Conservation (phyloP, 2,329 filamentous ascomycete species). For the Mycosphaerella sp. region DNA sequence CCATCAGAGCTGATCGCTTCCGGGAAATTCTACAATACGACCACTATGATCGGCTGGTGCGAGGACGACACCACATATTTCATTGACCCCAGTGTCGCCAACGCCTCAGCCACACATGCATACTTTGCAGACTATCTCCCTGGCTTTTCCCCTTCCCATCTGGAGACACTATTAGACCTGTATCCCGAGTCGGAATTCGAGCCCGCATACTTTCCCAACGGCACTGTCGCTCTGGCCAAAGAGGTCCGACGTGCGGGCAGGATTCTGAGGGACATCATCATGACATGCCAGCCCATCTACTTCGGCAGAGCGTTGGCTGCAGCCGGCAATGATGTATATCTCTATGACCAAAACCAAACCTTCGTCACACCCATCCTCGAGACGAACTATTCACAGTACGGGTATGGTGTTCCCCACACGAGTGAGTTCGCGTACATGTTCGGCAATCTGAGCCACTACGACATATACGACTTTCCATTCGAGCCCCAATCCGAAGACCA, state of each 20-base stretch:
- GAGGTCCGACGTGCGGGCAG: slow-evolving; percentile 48
- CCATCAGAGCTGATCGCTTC: slow-evolving; percentile 38
- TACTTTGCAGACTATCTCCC: slow-evolving; percentile 41
- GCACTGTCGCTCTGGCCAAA: slow-evolving; percentile 31
- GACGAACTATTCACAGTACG: slow-evolving; percentile 30
- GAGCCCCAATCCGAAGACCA: slow-evolving; percentile 38
- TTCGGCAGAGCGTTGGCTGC: slow-evolving; percentile 38
- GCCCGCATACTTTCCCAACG: slow-evolving; percentile 32
- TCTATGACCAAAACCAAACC: slow-evolving; percentile 51
- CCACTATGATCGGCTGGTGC: slow-evolving; percentile 39
- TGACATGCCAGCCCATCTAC: slow-evolving; percentile 45
- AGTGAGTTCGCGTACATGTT: slow-evolving; percentile 51
- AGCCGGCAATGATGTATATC: slow-evolving; percentile 40
- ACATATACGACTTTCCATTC: slow-evolving; percentile 33
- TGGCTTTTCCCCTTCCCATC: slow-evolving; percentile 27
- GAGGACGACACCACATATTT: slow-evolving; percentile 39
- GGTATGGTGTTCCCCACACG: slow-evolving; percentile 46
- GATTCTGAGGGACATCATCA: slow-evolving; percentile 48
- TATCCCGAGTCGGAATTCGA: slow-evolving; percentile 41
- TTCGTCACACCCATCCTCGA: slow-evolving; percentile 44
- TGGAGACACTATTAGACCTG: slow-evolving; percentile 29
- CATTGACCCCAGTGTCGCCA: slow-evolving; percentile 34
- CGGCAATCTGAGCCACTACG: slow-evolving; percentile 38
- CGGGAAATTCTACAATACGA: slow-evolving; percentile 38
- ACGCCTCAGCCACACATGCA: slow-evolving; percentile 27